Evolutionary conservation across 192 early-diverging fungal genomes (phyloP), one percentile per base, ranked within the genome.

Genomic region (Chytriomyces sp.): DNA sequence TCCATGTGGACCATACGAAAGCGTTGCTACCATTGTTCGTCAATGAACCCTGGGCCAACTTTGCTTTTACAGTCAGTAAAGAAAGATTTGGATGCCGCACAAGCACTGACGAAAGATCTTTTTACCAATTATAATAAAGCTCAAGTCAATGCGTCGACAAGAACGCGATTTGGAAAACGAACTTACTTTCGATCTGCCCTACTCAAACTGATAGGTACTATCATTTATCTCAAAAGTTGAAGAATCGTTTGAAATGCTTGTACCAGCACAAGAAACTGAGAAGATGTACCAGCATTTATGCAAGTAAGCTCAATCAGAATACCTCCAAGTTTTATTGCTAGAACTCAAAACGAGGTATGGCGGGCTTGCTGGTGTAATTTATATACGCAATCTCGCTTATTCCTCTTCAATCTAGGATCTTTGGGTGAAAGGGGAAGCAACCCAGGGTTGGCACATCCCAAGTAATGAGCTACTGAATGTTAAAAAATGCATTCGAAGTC

Each of bases 1-100:
- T 75, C 5, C 78, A 82, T 32, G 65, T 61, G 36, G 81, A 82
- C 17, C 76, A 82, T 62, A 78, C 81, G 5, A 79, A 78, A 56
- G 57, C 72, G 12, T 41, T 82, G 40, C 62, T 78, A 80, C 60
- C 62, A 78, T 64, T n/a, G 5, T n/a, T n/a, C n/a, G n/a, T n/a
- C n/a, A n/a, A n/a, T n/a, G n/a, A n/a, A n/a, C n/a, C n/a, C n/a
- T n/a, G n/a, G n/a, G n/a, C n/a, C n/a, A n/a, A n/a, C n/a, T n/a
- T n/a, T n/a, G n/a, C n/a, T n/a, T n/a, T n/a, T n/a, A n/a, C n/a
- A n/a, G n/a, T n/a, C n/a, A n/a, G n/a, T n/a, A n/a, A n/a, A n/a
- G n/a, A n/a, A n/a, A n/a, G n/a, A n/a, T n/a, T n/a, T n/a, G n/a
- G n/a, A n/a, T n/a, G n/a, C n/a, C n/a, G n/a, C n/a, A n/a, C n/a